Base-by-base conservation (phyloP, 2,329 filamentous ascomycete species). In the Penicillium crustosum region DNA sequence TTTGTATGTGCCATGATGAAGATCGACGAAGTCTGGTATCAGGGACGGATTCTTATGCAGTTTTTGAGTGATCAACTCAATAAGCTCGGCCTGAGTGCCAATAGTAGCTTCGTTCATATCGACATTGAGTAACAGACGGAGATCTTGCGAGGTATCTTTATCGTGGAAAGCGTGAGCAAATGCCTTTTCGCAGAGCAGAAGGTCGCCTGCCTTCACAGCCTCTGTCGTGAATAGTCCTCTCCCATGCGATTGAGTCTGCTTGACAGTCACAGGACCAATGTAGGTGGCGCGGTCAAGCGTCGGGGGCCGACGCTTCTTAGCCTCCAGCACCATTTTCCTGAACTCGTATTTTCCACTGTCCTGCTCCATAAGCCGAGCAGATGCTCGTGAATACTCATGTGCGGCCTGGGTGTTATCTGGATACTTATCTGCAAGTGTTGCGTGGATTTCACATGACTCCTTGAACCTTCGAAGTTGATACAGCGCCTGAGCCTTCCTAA, bases 101-200 rank as follows among this genome's bases (percentile, higher is more conserved):
- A 76, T 31, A 0, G 23, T 50, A 7, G 33, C 36, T 27, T 29
- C 44, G 2, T 76, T 66, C 8, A 69, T 74, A 2, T 72, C 64
- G 3, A 68, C 3, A 55, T 81, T 77, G 17, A 82, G 65, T 44
- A 81, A 49, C 0, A 79, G n/a, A 1, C 68, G 6, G 56, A 61
- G n/a, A 45, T 68, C 49, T 39, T 39, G 4, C 25, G 31, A 13
- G 15, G 23, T 1, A 4, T 54, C n/a, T 36, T 44, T 27, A 29
- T 64, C 53, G 27, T 55, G 23, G 33, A 61, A 66, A 10, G 57
- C 60, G 64, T 83, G 75, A 0, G 68, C 68, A 62, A 85, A 83
- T 0, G 83, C 82, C 59, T 85, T 86, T 58, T 86, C 83, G 47
- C 81, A 85, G 1, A 86, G 62, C 0, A 86, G 66, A 2, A 85